Conservation (phyloP, 2,329 filamentous ascomycete species). For the Claviceps cyperi region DNA sequence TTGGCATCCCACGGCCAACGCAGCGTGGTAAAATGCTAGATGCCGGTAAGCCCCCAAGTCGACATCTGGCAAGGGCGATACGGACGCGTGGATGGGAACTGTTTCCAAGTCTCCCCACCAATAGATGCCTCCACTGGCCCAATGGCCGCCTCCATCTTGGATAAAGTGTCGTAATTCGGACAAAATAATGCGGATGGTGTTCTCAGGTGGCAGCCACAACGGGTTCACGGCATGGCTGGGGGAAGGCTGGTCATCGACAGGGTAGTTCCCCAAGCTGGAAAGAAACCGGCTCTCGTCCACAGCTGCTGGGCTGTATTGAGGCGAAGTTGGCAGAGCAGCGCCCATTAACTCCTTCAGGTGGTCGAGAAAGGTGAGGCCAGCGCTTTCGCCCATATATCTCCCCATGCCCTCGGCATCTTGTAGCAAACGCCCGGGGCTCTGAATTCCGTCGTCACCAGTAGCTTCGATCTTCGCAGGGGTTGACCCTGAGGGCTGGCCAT, state of each 20-base stretch:
- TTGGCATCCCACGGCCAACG: constrained; percentile 25
- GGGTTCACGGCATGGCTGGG: constrained; percentile 25
- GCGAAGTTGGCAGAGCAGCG: constrained; percentile 5
- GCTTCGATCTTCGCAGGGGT: constrained; percentile 8
- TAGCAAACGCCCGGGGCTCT: constrained; percentile 26
- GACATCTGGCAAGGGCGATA: constrained; percentile 9
- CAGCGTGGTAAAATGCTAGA: constrained; percentile 30
- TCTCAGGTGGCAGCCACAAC: constrained; percentile 21
- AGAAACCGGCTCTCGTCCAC: constrained; percentile 18
- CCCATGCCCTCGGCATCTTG: constrained; percentile 28
- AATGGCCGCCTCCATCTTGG: constrained; percentile 28
- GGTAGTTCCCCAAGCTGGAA: constrained; percentile 28
- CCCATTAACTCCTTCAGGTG: constrained; percentile 32
- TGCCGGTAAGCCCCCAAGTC: constrained; percentile 19
- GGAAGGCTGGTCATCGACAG: constrained; percentile 31
- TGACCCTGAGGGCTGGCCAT: constrained; percentile 2
- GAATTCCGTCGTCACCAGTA: constrained; percentile 11
- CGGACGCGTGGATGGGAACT: constrained; percentile 14
- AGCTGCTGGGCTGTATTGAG: not conserved
- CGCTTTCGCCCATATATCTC: constrained; percentile 34
- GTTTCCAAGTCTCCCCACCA: constrained; percentile 30
- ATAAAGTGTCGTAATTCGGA: constrained; percentile 27
- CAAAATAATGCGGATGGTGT: constrained; percentile 25
- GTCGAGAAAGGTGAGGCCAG: constrained; percentile 35
- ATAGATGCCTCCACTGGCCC: constrained; percentile 31